Base-by-base conservation (phyloP, 257 asterid genomes). In the Solanum bukasovii region DNA sequence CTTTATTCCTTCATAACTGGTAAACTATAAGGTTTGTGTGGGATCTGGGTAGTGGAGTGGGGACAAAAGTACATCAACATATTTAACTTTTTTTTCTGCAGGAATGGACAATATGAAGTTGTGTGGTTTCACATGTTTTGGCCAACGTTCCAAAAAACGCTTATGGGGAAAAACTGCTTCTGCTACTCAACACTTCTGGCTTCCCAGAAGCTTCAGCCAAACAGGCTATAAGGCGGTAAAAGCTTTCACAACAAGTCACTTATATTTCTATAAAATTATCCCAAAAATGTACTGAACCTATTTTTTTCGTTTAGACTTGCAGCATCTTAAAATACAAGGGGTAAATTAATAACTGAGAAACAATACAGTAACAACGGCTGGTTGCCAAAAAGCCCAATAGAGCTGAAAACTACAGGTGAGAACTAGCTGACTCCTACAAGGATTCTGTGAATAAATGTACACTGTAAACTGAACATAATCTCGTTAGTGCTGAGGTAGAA, bases 401-500 rank as follows among this genome's bases (percentile, higher is more conserved):
- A 70, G 68, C 89, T 46, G 21, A 72, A 86, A 20, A 68, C 88
- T 71, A 86, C 84, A 70, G 84, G 88, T 86, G 25, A 72, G 34
- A 86, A 73, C 88, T 86, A 86, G 84, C 40, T 21, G 84, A 18
- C 16, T 52, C 86, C 86, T 82, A 82, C 31, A 49, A 82, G 44
- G 70, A 49, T 52, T 21, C 65, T 82, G 85, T 52, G 67, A 59
- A 59, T 44, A 59, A 82, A 82, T 82, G 86, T 82, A 82, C 86
- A 82, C 44, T 49, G 68, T 49, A 82, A 82, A 34, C 86, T 29
- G 70, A 82, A 86, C 33, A 86, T 65, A 33, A 86, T 86, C 83
- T 86, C 70, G 92, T 91, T 92, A 94, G 89, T 93, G 96, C 88
- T 92, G 98, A 85, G 99, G 95, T 87, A 97, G 93, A 73, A 87